These are phyloP conservation scores for Bruguiera gymnorhiza DNA, from an alignment of 345 rosid genomes.

Conservation along the genomic window DNA sequence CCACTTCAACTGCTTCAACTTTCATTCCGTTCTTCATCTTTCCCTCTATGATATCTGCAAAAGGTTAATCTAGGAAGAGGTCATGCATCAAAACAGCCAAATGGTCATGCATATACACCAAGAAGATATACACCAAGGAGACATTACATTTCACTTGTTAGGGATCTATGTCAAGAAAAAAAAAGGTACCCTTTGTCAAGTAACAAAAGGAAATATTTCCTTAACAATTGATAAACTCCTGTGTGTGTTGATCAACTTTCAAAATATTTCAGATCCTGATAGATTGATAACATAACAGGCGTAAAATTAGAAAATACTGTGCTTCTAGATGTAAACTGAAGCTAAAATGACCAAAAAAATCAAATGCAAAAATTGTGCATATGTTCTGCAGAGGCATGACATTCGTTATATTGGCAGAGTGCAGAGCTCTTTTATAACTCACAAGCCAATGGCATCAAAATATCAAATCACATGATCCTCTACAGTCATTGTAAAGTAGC, in stretches of 20 bases:
- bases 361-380: no score
- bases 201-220: not conserved
- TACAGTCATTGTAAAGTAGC: not conserved
- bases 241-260: no score
- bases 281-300: no score
- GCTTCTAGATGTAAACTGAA: no score
- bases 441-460: not conserved
- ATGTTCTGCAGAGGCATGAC: not conserved
- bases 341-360: no score
- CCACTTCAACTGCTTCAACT: conserved; percentile 63
- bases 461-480: not conserved
- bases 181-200: not conserved
- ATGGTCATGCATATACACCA: no score
- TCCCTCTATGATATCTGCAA: conserved; percentile 50
- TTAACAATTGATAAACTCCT: no score
- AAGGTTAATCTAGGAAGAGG: conserved; percentile 6
- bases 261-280: no score
- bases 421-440: not conserved
- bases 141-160: not conserved
- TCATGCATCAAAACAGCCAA: conserved; percentile 3
- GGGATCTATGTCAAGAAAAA: not conserved
- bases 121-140: no score
- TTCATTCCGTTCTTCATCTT: conserved; percentile 49
- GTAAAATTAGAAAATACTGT: no score
- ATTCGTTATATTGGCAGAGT: not conserved